Evolutionary conservation across 2,329 filamentous ascomycete species (phyloP), one percentile per base, ranked within the genome.

Genomic region (Hysterium pulicare): DNA sequence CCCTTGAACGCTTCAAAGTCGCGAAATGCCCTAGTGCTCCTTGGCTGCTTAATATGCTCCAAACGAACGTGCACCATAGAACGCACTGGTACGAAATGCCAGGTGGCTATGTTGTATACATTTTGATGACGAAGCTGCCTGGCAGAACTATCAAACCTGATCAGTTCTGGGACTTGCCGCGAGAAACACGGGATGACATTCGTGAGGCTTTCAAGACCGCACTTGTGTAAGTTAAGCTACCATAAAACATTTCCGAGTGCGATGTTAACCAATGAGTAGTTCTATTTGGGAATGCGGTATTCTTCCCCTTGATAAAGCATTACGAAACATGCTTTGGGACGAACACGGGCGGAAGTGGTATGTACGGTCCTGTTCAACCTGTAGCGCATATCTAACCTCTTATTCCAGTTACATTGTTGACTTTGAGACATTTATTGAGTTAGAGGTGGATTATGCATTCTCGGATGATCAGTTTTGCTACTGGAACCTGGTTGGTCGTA

Each of bases 51-150:
- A 20, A 22, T 31, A 22, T 20, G 13, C 11, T n/a, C 7, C 2
- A 2, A 5, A 34, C 15, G n/a, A 35, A 21, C 17, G 20, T 44
- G 10, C 13, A 28, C 10, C 10, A 19, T 23, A 33, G 40, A n/a
- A 16, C 38, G 1, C 31, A 47, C 23, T 7, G 26, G 2, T 2
- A 36, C 3, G 47, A 26, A 11, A 50, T 52, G 35, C 15, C 28
- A 16, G 43, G 43, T 2, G 47, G 49, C 19, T 48, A 44, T 31
- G 16, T 42, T 4, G 17, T 13, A 3, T 46, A 44, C 28, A 44
- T 46, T 5, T 26, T 50, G 6, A 50, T 52, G 49, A 45, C 41
- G 10, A 50, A 48, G 30, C 8, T 45, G 21, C 47, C 47, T 2
- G 45, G 45, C 9, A 26, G 38, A 15, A 11, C 17, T 3, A 15